Percentiles rank a stretch among this genome's conserved stretches.
These are phyloP conservation scores for Alternaria ventricosa DNA, from an alignment of 2,329 filamentous ascomycete genomes.

Conservation along the genomic window DNA sequence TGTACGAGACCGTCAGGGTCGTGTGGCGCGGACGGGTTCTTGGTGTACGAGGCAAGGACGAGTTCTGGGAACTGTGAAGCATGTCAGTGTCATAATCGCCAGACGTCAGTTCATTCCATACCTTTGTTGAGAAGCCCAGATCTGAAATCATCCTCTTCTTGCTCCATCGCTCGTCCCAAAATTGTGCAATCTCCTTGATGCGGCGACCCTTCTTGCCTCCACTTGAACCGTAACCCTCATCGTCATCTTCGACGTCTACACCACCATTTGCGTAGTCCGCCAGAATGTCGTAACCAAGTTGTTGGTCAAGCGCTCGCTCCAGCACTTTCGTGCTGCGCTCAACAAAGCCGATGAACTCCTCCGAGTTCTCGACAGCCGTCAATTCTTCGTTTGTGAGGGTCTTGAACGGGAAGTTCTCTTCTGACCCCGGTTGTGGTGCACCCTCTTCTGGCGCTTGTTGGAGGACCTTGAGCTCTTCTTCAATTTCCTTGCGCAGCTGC, in stretches of 20 bases:
- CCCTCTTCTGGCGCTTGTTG: conserved; percentile 54
- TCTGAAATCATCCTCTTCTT: conserved; percentile 98
- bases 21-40: conserved; percentile 92
- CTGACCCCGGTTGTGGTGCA: conserved; percentile 54
- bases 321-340: conserved; percentile 97
- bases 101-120: conserved; percentile 36
- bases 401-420: conserved; percentile 74
- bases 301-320: conserved; percentile 90
- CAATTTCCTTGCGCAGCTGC: conserved; percentile 85
- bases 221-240: conserved; percentile 72
- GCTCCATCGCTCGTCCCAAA: conserved; percentile 94
- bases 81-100: conserved; percentile 22
- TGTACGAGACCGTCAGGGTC: conserved; percentile 93
- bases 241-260: conserved; percentile 79
- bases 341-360: conserved; percentile 94
- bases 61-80: conserved; percentile 77
- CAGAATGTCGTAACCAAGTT: conserved; percentile 94
- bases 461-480: conserved; percentile 82
- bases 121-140: conserved; percentile 92
- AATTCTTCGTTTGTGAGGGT: conserved; percentile 84
- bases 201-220: conserved; percentile 74
- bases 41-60: conserved; percentile 92
- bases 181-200: conserved; percentile 87
- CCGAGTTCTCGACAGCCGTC: conserved; percentile 85
- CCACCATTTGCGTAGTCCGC: conserved; percentile 90